Base-by-base conservation (phyloP, 768 basidiomycete species). In the Sarcodon sp. region DNA sequence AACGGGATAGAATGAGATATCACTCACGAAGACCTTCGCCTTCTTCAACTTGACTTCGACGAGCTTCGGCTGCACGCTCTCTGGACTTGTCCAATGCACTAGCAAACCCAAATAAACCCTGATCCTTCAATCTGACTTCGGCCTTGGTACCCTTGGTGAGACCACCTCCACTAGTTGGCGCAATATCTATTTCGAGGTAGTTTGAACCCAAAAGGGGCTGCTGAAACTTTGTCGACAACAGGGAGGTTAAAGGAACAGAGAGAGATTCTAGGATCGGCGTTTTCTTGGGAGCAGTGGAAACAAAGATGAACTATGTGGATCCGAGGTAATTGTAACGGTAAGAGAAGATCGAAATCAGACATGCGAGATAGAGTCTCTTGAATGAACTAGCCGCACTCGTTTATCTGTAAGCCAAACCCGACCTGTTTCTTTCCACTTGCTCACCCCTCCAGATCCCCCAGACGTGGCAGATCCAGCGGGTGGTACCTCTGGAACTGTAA, bases 141-240 rank as follows among this genome's bases (percentile, higher is more conserved):
- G 72, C 75, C 46, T 62, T 72, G 11, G 83, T 82, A 1, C 82
- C 83, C 1, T 72, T 64, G 0, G 74, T 73, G 35, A 88, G 65
- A 8, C 80, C 81, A n/a, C 86, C 85, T 10, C 70, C 77, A 1
- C 72, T 58, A 2, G 83, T 71, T 5, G 87, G 85, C 54, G 72
- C 76, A 57, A 89, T 66, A 43, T 80, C 76, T 54, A 89, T 69
- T 0, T 66, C 59, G 44, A 89, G 68, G 53, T 75, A 84, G 61
- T 89, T 89, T 8, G 73, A 61, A 43, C 73, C 75, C 48, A 89
- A 80, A 7, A 77, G 71, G 4, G 87, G 87, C 59, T 88, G 87
- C 54, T 86, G 78, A 58, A 83, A 88, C 53, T 70, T 72, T 15
- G 83, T 82, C 8, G 77, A 75, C 10, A 87, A 63, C 50, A 89